phyloP scores from a whole-genome alignment of 371 early-diverging fungal genomes.

The Rhizopus sp. region DNA sequence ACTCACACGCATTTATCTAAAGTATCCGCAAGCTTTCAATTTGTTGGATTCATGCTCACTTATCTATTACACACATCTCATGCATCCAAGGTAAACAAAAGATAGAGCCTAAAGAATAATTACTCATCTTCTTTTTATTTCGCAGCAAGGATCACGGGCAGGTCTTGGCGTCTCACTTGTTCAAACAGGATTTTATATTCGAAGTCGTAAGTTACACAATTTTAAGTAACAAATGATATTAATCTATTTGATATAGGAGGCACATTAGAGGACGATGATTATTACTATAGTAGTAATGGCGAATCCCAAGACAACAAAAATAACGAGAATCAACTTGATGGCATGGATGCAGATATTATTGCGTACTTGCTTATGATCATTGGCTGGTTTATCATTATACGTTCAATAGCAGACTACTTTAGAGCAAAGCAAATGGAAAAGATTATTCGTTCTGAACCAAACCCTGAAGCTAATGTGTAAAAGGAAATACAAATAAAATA shows the following conservation, averaged over 20 bases:
- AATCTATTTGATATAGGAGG: slow-evolving; percentile 17
- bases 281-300: slow-evolving; percentile 7
- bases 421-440: slow-evolving; percentile 54
- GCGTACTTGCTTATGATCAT: slow-evolving; percentile 55
- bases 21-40: slow-evolving; percentile 75
- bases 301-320: slow-evolving; percentile 14
- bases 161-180: slow-evolving; percentile 64
- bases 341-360: slow-evolving; percentile 24
- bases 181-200: slow-evolving; percentile 55
- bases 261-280: slow-evolving; percentile 26
- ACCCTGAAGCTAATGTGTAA: slow-evolving; percentile 31
- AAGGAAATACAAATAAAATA: too few relatives aligned
- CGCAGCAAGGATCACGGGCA: slow-evolving; percentile 57
- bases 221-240: neutral
- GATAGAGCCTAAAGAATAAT: neutral
- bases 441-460: slow-evolving; percentile 39
- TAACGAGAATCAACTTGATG: slow-evolving; percentile 1
- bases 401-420: slow-evolving; percentile 51
- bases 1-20: neutral
- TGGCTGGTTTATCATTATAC: slow-evolving; percentile 58
- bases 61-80: slow-evolving; percentile 70
- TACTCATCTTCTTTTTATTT: neutral
- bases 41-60: slow-evolving; percentile 71
- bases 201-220: slow-evolving; percentile 40
- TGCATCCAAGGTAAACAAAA: slow-evolving; percentile 54